Base-by-base conservation (phyloP, 176 grass and related monocot genomes). In the Chloris gayana region DNA sequence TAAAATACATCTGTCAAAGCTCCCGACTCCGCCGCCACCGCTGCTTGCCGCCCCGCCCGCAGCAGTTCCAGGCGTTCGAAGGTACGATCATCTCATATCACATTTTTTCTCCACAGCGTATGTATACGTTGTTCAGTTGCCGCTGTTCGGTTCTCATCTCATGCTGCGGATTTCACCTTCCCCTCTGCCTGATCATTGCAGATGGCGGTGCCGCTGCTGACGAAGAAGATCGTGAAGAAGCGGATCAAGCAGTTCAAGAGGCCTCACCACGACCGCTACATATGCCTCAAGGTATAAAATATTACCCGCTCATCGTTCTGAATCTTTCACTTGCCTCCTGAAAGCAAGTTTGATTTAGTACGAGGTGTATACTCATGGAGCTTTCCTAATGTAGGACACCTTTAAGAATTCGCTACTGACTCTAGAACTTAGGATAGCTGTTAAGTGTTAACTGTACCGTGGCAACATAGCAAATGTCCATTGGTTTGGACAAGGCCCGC, bases 221-320 rank as follows among this genome's bases (percentile, higher is more conserved):
- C 84, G 25, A 85, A 57, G 77, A 87, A 87, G 92, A 94, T 94
- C 80, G 89, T 94, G 74, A 95, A 95, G 89, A 91, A 91, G 92
- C 68, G 92, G 65, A 53, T 91, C 54, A 95, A 95, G 87, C 65
- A 87, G 21, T 95, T 95, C 86, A 91, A 95, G 89, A 95, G 89
- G 87, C 69, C 87, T 0, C 92, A 95, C 69, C 79, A 70, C 69
- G 87, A 95, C 79, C 92, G 92, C 80, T 87, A 91, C 86, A 95
- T 85, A 29, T 79, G 86, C 80, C 86, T 94, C 80, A 94, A 94
- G 92, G 92, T 95, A 72, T 2, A 22, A 56, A 56, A 6, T 4
- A 53, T 47, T 3, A 32, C 26, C 8, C 25, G 26, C 17, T 50
- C 3, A 5, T 50, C 47, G 15, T 50, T 50, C 44, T 50, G 47